Evolutionary conservation across 75 land plant species (phyloP), one percentile per base, ranked within the genome.

Genomic region (Pinus albicaulis): DNA sequence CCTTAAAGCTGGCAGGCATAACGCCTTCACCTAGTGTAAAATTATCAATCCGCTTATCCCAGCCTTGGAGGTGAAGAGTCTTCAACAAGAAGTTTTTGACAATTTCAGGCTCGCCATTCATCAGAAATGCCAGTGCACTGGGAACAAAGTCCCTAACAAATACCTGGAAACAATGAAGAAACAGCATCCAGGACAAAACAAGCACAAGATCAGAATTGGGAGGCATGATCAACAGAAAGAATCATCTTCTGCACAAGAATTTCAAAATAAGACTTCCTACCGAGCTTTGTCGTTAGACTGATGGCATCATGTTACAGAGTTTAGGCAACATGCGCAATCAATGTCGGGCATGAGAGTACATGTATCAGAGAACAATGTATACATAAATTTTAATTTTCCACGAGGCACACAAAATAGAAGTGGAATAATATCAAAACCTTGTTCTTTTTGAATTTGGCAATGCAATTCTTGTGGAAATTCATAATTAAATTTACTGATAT

Each of bases 1-100:
- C 96, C 80, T 93, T 93, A 76, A 93, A 93, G 78, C 96, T 91
- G 22, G 96, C 96, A 8, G 96, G 96, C 96, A 93, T 93, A 38
- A 80, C 96, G 71, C 96, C 96, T 74, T 92, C 92, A 10, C 96
- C 96, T 55, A 93, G 88, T 68, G 89, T 91, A 72, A 93, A 93
- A 73, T 91, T 73, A 31, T 93, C 96, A 16, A 93, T 79, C 65
- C 84, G 82, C 74, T 93, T 93, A 70, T 92, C 93, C 91, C 85
- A 85, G 31, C 86, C 89, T 78, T 93, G 96, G 55, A 93, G 85
- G 3, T 85, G 86, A 28, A 93, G 81, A 14, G 96, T 89, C 81
- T 91, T 91, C 57, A 89, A 36, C 14, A 93, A 83, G 70, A 90
- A 90, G 56, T 88, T 82, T 24, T 89, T 89, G 20, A 93, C 96